Conservation (phyloP, 257 asterid genomes). For the Solanum tarijense region DNA sequence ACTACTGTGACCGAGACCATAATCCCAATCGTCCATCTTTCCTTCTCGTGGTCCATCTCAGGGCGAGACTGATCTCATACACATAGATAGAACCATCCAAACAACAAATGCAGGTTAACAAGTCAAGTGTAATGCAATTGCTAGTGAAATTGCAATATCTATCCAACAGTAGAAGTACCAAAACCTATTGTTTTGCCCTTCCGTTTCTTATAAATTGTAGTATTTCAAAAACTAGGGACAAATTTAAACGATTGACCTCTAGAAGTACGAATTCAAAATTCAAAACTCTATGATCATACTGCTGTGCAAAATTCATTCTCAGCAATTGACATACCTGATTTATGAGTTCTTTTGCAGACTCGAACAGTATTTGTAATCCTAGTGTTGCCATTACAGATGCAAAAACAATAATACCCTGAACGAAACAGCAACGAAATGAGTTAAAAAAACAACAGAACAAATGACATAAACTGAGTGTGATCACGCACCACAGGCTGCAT, state of each 20-base stretch:
- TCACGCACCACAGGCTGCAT: slow-evolving; percentile 75
- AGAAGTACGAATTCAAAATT: neutral
- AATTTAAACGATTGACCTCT: neutral
- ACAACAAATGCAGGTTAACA: neutral
- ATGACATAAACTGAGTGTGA: neutral
- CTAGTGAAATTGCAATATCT: neutral
- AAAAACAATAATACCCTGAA: slow-evolving; percentile 85
- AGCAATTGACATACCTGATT: slow-evolving; percentile 39
- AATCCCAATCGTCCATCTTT: slow-evolving; percentile 89
- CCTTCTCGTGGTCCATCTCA: slow-evolving; percentile 46
- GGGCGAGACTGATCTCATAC: slow-evolving; percentile 45
- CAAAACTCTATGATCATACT: neutral
- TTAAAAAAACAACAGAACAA: neutral
- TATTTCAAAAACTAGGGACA: neutral
- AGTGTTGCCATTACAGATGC: slow-evolving; percentile 99
- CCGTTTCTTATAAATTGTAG: neutral
- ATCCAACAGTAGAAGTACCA: neutral
- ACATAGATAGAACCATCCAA: neutral
- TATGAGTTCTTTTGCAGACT: slow-evolving; percentile 62
- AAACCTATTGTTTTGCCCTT: neutral
- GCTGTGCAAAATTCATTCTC: neutral
- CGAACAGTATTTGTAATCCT: slow-evolving; percentile 80
- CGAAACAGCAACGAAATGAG: neutral
- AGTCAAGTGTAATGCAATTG: neutral
- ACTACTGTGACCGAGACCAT: slow-evolving; percentile 75